Evolutionary conservation across 2,329 filamentous ascomycete genomes (phyloP).

Genomic region (Neopestalotiopsis sp.): DNA sequence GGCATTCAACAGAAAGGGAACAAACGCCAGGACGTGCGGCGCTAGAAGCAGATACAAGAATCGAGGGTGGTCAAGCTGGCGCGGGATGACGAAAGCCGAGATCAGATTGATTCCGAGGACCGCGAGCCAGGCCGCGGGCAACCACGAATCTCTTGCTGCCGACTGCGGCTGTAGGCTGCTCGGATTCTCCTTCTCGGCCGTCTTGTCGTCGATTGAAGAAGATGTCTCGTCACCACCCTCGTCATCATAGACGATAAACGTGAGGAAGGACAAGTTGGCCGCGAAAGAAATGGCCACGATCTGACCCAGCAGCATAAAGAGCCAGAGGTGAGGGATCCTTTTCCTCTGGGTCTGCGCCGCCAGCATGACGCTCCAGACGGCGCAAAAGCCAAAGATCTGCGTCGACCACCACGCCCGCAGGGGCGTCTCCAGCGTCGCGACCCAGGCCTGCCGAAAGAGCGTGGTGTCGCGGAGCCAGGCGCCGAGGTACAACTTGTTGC

Average conservation of each 20-base stretch:
- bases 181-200: not conserved
- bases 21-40: constrained; percentile 33
- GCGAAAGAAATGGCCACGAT: constrained; percentile 35
- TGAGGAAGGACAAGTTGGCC: constrained; percentile 33
- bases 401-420: constrained; percentile 33
- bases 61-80: constrained; percentile 16
- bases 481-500: constrained; percentile 24
- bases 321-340: constrained; percentile 28
- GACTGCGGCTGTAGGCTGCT: not conserved
- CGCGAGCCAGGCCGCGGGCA: not conserved
- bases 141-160: not conserved
- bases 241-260: constrained; percentile 14
- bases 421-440: constrained; percentile 28
- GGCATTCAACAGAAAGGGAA: constrained; percentile 26
- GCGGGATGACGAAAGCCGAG: constrained; percentile 24
- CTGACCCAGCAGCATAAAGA: constrained; percentile 34
- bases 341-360: constrained; percentile 28
- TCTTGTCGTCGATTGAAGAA: not conserved
- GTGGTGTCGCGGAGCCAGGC: constrained; percentile 34
- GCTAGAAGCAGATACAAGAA: constrained; percentile 29
- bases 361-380: constrained; percentile 33
- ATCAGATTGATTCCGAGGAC: not conserved
- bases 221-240: not conserved
- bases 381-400: constrained; percentile 35
- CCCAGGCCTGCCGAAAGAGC: constrained; percentile 36